phyloP scores from a whole-genome alignment of 371 early-diverging fungal genomes.

The Apophysomyces sp. region DNA sequence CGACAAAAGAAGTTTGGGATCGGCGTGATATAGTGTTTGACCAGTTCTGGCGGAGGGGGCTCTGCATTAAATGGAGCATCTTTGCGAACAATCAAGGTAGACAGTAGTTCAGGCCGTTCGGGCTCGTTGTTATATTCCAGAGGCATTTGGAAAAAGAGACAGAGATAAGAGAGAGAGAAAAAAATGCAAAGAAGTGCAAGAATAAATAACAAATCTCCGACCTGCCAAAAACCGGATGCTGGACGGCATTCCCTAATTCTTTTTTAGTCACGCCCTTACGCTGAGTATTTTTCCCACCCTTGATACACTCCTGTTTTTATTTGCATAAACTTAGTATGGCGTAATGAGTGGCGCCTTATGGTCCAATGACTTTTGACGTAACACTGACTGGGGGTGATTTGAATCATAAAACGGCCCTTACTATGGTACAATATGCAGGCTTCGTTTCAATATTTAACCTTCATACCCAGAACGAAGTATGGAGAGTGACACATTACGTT shows the following conservation, averaged over 20 bases:
- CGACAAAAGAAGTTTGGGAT: conserved; percentile 60
- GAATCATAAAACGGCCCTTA: too few relatives aligned
- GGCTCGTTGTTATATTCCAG: conserved; percentile 41
- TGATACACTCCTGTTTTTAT: background rate
- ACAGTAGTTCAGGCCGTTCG: conserved; percentile 3
- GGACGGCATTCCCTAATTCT: background rate
- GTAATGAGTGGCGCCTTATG: background rate
- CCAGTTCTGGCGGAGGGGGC: conserved; percentile 43
- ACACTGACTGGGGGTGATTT: background rate
- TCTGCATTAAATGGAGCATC: conserved; percentile 61
- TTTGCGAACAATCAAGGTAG: conserved; percentile 38
- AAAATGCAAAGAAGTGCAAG: too few relatives aligned
- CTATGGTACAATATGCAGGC: too few relatives aligned
- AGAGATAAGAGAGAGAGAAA: background rate
- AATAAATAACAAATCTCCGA: too few relatives aligned
- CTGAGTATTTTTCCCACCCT: background rate
- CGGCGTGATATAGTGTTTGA: conserved; percentile 57
- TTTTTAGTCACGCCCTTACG: background rate
- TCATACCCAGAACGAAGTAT: too few relatives aligned
- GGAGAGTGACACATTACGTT: background rate
- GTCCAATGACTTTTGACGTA: background rate
- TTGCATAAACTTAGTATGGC: background rate
- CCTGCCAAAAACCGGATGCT: background rate
- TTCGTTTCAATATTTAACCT: too few relatives aligned
- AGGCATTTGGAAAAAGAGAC: background rate